Evolutionary conservation across 345 rosid genomes (phyloP).

Genomic region (Hibiscus mutabilis): DNA sequence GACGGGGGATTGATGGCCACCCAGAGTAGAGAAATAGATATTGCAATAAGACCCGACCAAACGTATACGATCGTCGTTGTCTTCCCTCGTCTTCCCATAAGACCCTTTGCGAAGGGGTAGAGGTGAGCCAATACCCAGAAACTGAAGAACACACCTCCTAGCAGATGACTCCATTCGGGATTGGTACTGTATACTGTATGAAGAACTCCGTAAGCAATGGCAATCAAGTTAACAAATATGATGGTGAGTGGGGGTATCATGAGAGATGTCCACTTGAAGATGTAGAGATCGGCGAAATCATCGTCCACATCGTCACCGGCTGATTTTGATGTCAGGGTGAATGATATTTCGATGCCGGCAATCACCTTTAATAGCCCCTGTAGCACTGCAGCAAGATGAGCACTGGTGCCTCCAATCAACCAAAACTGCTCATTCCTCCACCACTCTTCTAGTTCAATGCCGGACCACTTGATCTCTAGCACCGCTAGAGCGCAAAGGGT

Average conservation of each 20-base stretch:
- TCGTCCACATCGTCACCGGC: conserved; percentile 56
- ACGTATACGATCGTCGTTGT: conserved; percentile 63
- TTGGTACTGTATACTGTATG: conserved; percentile 41
- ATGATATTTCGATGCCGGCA: conserved; percentile 75
- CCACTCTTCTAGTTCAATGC: conserved; percentile 71
- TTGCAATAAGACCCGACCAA: conserved; percentile 77
- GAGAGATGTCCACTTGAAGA: conserved; percentile 69
- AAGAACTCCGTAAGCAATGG: conserved; percentile 47
- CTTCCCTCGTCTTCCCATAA: conserved; percentile 70
- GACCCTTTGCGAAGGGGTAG: conserved; percentile 77
- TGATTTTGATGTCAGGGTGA: conserved; percentile 68
- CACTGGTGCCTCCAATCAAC: conserved; percentile 87
- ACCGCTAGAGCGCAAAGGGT: conserved; percentile 58
- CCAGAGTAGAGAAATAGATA: conserved; percentile 67
- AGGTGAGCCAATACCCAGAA: conserved; percentile 78
- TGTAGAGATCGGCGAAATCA: conserved; percentile 61
- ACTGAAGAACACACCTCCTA: conserved; percentile 79
- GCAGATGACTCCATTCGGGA: conserved; percentile 56
- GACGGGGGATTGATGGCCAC: conserved; percentile 60
- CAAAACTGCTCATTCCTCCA: conserved; percentile 95
- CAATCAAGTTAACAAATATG: conserved; percentile 69
- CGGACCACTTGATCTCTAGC: conserved; percentile 82
- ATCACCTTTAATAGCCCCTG: conserved; percentile 77
- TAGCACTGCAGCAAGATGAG: conserved; percentile 73
- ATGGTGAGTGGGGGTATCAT: conserved; percentile 76